Evolutionary conservation across 305 asterid species (phyloP).

Genomic region (Solanum hybrid): DNA sequence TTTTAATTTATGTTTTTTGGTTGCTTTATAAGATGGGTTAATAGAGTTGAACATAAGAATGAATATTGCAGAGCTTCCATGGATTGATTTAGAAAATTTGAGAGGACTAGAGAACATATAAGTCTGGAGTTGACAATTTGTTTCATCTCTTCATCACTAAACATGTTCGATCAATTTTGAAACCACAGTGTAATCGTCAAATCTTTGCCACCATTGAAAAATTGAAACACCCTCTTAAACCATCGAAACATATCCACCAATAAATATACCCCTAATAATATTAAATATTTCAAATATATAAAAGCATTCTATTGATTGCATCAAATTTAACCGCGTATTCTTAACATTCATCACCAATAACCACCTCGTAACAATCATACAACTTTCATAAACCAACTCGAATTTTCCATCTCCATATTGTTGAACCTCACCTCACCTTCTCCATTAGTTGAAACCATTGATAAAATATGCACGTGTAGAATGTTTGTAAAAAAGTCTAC

Average conservation of each 20-base stretch:
- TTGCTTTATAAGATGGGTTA: too few species aligned
- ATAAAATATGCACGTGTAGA: not conserved
- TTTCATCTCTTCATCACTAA: too few species aligned
- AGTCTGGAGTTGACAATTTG: too few species aligned
- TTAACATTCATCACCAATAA: not conserved
- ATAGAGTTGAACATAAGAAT: too few species aligned
- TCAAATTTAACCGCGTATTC: not conserved
- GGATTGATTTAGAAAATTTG: too few species aligned
- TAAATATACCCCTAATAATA: too few species aligned
- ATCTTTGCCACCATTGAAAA: not conserved
- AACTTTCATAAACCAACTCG: not conserved
- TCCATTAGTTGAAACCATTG: not conserved
- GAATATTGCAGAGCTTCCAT: too few species aligned
- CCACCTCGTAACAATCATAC: not conserved
- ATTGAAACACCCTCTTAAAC: not conserved
- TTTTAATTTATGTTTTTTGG: too few species aligned
- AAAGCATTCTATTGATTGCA: not conserved
- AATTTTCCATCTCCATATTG: not conserved
- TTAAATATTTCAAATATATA: too few species aligned
- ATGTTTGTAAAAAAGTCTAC: not conserved
- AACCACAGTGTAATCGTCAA: not conserved
- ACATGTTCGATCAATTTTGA: too few species aligned
- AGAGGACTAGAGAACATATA: too few species aligned
- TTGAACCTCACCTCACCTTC: not conserved
- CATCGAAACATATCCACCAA: not conserved